Percentiles rank a stretch among this genome's conserved stretches.
Conservation (phyloP, 768 basidiomycete species). For the Clitopilus passeckerianus region DNA sequence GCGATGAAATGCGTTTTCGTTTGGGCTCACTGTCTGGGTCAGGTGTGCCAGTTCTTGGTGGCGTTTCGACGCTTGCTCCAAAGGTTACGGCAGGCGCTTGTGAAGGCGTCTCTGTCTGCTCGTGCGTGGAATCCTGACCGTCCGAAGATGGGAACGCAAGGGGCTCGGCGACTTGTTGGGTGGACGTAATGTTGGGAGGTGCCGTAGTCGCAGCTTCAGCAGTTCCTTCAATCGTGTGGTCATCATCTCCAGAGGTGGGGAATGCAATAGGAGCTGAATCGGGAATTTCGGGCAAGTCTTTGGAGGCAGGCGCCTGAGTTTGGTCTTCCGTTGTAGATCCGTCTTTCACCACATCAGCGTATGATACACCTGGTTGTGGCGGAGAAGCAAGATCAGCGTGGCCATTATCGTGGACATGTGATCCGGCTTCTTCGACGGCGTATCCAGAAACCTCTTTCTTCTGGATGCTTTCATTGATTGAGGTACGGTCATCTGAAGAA, state of each 20-base stretch:
- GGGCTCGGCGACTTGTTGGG: conserved; percentile 7
- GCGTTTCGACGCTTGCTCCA: conserved; percentile 49
- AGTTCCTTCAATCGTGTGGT: not conserved
- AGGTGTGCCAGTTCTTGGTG: conserved; percentile 70
- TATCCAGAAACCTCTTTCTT: conserved; percentile 43
- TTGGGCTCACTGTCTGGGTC: conserved; percentile 73
- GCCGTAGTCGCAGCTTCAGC: conserved; percentile 12
- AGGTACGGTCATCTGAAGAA: conserved; percentile 49
- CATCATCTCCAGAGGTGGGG: conserved; percentile 20
- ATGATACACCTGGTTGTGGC: conserved; percentile 2
- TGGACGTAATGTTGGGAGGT: conserved; percentile 7
- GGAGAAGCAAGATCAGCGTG: not conserved
- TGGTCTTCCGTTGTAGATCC: not conserved
- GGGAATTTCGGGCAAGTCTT: conserved; percentile 5
- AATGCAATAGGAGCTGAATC: conserved; percentile 14
- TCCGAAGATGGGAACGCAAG: conserved; percentile 31
- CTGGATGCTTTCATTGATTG: conserved; percentile 16
- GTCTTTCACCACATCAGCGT: conserved; percentile 5
- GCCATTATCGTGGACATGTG: conserved; percentile 6
- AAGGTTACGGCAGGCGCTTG: conserved; percentile 58
- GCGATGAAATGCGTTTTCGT: conserved; percentile 76
- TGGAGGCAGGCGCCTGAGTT: not conserved
- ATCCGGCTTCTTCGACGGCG: conserved; percentile 28
- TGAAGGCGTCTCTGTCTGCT: conserved; percentile 10
- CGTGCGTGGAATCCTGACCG: conserved; percentile 17